Base-by-base conservation (phyloP, 345 rosid genomes). In the Moricandia moricandioides region DNA sequence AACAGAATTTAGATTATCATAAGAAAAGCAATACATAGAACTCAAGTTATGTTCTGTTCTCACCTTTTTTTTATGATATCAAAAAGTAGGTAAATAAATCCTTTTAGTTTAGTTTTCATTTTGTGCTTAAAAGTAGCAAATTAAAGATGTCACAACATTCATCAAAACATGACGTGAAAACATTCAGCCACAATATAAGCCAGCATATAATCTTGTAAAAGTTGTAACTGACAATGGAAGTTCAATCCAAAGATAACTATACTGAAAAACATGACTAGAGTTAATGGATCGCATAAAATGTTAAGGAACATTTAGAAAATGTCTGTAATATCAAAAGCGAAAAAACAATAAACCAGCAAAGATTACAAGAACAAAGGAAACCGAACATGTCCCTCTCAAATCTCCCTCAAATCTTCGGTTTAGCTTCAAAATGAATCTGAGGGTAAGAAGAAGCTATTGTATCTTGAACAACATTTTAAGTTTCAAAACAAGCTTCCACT, bases 391-490 rank as follows among this genome's bases (percentile, higher is more conserved):
- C 55, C 55, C 55, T 49, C 21, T 49, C 7, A 54, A 8, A 54
- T 8, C 26, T 0, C 26, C 5, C 21, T 51, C 56, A 51, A 49
- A 49, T 58, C 18, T 58, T 29, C 37, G n/a, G 39, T 30, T 58
- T 29, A 58, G 63, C 35, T 29, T 58, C 18, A 29, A 3, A 29
- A 58, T 55, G 31, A 9, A 56, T 54, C 29, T 0, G 33, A 27
- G 34, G 10, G 37, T n/a, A 12, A 58, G 60, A 29, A 14, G n/a
- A 62, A 24, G 51, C 77, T 78, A 89, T 43, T 80, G 92, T 73
- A 91, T 89, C 80, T 81, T 86, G 80, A 94, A 87, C 70, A 89
- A 63, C 60, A 24, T 83, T 86, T 94, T 86, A 83, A 94, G 82
- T 70, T 84, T 88, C 62, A 70, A 83, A 71, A 88, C 89, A 83